phyloP scores from a whole-genome alignment of 768 basidiomycete genomes.

The Austroboletus eburneus region DNA sequence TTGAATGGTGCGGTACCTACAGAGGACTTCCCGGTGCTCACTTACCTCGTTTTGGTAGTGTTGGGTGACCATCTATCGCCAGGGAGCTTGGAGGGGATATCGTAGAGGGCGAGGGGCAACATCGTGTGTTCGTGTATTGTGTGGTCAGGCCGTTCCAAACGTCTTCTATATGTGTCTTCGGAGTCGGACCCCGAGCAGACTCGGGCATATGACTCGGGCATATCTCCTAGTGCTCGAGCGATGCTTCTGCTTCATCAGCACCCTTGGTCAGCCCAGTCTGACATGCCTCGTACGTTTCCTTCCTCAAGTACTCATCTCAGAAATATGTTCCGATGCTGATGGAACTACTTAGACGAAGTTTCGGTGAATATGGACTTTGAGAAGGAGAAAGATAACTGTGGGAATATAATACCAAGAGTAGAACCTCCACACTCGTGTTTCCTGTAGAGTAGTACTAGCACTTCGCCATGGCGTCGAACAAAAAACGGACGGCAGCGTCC shows the following conservation, averaged over 20 bases:
- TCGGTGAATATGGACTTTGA: too few species aligned
- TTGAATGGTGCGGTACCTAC: background rate
- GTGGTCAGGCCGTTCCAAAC: background rate
- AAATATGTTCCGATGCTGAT: background rate
- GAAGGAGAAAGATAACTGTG: conserved; percentile 7
- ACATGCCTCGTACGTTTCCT: too few species aligned
- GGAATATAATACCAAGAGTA: conserved; percentile 6
- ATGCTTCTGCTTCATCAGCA: too few species aligned
- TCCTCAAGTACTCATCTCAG: background rate
- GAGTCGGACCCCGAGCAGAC: background rate
- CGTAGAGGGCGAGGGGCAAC: conserved; percentile 33
- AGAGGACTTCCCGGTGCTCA: background rate
- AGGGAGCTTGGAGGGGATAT: conserved; percentile 31
- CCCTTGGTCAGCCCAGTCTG: background rate
- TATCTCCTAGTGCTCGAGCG: too few species aligned
- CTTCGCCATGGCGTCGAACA: conserved; percentile 27
- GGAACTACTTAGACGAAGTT: too few species aligned
- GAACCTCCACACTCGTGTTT: background rate
- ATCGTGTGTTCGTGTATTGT: conserved; percentile 7
- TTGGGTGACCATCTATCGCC: conserved; percentile 36
- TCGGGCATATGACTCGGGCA: too few species aligned
- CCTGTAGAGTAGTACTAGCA: background rate
- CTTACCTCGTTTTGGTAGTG: conserved; percentile 35
- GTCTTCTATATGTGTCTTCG: background rate
- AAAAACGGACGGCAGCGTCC: conserved; percentile 24